These are phyloP conservation scores for Ballota nigra DNA, from an alignment of 257 asterid genomes.

Conservation along the genomic window DNA sequence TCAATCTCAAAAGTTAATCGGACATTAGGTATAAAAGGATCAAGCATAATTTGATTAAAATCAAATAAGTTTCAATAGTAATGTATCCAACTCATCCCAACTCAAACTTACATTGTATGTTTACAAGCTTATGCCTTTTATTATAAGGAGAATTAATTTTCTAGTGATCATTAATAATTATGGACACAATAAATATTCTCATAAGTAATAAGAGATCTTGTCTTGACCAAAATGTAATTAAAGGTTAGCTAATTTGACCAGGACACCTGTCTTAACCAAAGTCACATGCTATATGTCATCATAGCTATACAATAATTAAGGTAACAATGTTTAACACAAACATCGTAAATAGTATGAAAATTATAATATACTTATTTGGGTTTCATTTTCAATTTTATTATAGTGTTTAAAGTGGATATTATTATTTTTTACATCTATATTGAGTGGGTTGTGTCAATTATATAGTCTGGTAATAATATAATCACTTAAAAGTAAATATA, in stretches of 20 bases:
- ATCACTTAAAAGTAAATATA: background rate
- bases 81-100: no score
- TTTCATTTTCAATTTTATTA: background rate
- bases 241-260: conserved; percentile 4
- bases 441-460: background rate
- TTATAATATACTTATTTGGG: background rate
- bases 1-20: no score
- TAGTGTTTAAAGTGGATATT: background rate
- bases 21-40: no score
- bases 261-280: background rate
- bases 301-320: conserved; percentile 20
- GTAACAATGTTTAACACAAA: background rate
- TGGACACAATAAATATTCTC: no score
- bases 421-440: background rate
- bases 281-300: conserved; percentile 3
- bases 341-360: background rate
- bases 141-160: no score
- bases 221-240: background rate
- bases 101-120: no score
- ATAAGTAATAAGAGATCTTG: background rate
- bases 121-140: no score
- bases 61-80: no score
- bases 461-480: background rate
- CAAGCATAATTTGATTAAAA: no score
- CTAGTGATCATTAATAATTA: no score